Percentiles rank a stretch among this genome's conserved stretches.
phyloP scores from a whole-genome alignment of 495 filamentous ascomycete genomes.

The Daldinia concentrica region DNA sequence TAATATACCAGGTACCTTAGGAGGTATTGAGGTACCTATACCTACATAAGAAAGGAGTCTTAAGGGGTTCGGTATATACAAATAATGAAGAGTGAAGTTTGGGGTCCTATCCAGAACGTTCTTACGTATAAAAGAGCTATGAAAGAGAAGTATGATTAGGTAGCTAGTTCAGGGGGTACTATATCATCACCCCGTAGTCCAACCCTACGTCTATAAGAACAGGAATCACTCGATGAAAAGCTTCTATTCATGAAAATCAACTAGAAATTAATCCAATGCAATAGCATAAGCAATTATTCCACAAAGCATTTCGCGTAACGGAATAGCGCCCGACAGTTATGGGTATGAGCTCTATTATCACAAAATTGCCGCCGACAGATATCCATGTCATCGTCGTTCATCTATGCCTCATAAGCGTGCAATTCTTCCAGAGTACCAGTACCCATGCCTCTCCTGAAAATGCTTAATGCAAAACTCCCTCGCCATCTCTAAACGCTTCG shows the following conservation, averaged over 20 bases:
- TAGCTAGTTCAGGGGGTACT: too few species aligned
- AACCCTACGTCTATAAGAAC: too few species aligned
- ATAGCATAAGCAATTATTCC: neutral
- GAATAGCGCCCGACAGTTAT: neutral
- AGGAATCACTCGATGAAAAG: neutral
- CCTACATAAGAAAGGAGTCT: neutral
- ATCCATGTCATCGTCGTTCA: constrained; percentile 10
- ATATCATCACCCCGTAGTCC: too few species aligned
- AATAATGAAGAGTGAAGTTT: neutral
- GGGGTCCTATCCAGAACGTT: neutral
- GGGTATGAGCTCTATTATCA: constrained; percentile 13
- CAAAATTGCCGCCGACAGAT: constrained; percentile 1
- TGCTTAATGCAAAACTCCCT: constrained; percentile 27
- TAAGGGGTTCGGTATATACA: neutral
- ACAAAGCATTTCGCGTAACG: neutral
- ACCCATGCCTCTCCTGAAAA: constrained; percentile 29
- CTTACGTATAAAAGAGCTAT: neutral
- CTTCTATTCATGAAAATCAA: neutral
- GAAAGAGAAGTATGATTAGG: too few species aligned
- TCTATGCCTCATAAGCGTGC: constrained; percentile 6
- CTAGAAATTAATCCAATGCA: neutral
- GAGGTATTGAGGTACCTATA: too few species aligned
- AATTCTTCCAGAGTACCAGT: constrained; percentile 3
- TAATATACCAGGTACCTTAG: neutral
- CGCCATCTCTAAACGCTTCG: constrained; percentile 2